These are phyloP conservation scores for Peribolospora baueri DNA, from an alignment of 768 basidiomycete species.

Conservation along the genomic window DNA sequence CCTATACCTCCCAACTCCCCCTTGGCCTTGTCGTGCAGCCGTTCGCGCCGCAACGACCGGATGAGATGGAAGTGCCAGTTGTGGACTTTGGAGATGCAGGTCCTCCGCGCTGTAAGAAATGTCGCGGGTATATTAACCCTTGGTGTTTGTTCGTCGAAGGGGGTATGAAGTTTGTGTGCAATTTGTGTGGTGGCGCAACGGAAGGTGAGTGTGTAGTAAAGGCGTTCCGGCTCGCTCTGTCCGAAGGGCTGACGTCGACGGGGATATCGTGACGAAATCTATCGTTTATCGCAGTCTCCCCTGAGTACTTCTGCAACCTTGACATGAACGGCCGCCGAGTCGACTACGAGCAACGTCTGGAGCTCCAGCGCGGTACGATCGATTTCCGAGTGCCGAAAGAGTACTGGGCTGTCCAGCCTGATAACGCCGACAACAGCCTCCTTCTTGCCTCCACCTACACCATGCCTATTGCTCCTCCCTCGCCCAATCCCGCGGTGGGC, in stretches of 20 bases:
- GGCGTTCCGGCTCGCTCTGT: background rate
- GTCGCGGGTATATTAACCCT: conserved; percentile 76
- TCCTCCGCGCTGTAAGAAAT: conserved; percentile 60
- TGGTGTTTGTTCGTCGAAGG: conserved; percentile 70
- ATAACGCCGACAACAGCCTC: conserved; percentile 27
- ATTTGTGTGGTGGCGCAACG: conserved; percentile 63
- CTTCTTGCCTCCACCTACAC: conserved; percentile 27
- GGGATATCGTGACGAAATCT: background rate
- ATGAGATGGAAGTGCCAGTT: conserved; percentile 43
- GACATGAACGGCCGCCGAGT: conserved; percentile 51
- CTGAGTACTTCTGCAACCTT: conserved; percentile 63
- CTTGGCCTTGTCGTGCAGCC: conserved; percentile 69
- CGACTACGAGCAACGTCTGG: conserved; percentile 58
- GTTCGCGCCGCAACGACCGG: conserved; percentile 52
- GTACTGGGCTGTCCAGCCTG: conserved; percentile 44
- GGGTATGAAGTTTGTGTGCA: conserved; percentile 73
- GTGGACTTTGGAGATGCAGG: conserved; percentile 47
- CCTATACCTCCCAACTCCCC: conserved; percentile 59
- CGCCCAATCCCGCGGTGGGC: conserved; percentile 18
- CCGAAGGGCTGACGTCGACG: background rate
- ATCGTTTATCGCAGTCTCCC: conserved; percentile 29
- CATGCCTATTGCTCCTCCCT: conserved; percentile 32
- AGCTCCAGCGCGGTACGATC: conserved; percentile 70
- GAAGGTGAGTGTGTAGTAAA: conserved; percentile 33
- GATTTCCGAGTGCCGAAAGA: conserved; percentile 62